These are phyloP conservation scores for Flaveria sonorensis DNA, from an alignment of 129 eudicot species.

Conservation along the genomic window DNA sequence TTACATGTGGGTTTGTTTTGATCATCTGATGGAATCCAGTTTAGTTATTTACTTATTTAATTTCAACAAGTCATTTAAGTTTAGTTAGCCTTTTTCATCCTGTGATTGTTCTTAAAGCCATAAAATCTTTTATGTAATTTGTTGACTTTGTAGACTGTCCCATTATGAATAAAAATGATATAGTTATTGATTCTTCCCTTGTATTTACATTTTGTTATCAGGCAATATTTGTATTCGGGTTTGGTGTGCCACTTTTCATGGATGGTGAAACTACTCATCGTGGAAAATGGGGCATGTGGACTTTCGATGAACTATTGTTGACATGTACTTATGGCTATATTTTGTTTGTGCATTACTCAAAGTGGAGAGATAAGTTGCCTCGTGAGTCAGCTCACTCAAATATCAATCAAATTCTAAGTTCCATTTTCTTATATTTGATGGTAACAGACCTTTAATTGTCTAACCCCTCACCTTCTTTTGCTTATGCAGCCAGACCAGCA, in stretches of 20 bases:
- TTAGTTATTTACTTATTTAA: background rate
- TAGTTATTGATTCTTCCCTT: constrained; percentile 9
- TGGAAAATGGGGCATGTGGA: constrained; percentile 72
- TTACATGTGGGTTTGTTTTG: background rate
- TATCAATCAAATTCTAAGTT: background rate
- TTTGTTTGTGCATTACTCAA: constrained; percentile 71
- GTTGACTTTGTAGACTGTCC: background rate
- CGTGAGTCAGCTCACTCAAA: constrained; percentile 48
- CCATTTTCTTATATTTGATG: background rate
- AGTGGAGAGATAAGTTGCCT: constrained; percentile 85
- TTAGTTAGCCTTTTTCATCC: background rate
- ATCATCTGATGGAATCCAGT: background rate
- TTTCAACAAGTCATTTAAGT: constrained; percentile 2
- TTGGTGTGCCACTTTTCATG: constrained; percentile 64
- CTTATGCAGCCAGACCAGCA: constrained; percentile 69
- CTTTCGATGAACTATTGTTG: constrained; percentile 51
- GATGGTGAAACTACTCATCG: constrained; percentile 43
- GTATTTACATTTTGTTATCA: constrained; percentile 26
- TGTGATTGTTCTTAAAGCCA: constrained; percentile 12
- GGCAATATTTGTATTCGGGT: constrained; percentile 74
- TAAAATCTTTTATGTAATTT: background rate
- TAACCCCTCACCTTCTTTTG: background rate
- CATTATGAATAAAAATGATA: background rate
- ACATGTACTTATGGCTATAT: constrained; percentile 65
- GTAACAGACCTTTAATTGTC: background rate